These are phyloP conservation scores for Aspergillus phoenicis DNA, from an alignment of 2,329 filamentous ascomycete species.

Conservation along the genomic window DNA sequence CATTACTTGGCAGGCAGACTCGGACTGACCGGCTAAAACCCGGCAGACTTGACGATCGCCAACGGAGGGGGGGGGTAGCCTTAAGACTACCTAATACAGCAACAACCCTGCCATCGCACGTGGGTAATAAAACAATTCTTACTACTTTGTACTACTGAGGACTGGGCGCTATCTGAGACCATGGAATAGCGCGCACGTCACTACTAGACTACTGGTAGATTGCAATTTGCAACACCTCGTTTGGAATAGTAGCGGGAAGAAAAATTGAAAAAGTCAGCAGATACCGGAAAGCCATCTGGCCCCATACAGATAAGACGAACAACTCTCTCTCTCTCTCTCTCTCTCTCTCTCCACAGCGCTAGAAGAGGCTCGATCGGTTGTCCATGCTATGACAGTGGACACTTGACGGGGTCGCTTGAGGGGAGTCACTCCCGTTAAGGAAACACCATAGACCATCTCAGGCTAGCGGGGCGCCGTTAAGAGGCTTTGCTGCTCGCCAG, in stretches of 20 bases:
- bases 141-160: not conserved
- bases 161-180: not conserved
- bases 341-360: not conserved
- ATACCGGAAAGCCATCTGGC: not conserved
- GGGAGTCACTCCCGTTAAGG: not conserved
- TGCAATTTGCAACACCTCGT: not conserved
- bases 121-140: not conserved
- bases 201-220: not conserved
- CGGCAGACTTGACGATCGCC: not conserved
- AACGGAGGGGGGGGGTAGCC: not conserved
- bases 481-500: not conserved
- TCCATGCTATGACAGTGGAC: slow-evolving; percentile 4
- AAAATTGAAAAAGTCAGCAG: not conserved
- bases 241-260: not conserved
- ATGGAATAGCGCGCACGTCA: not conserved
- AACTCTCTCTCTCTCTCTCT: not conserved
- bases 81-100: not conserved
- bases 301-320: not conserved
- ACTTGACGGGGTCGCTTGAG: not conserved
- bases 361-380: not conserved
- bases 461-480: not conserved
- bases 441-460: not conserved
- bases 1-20: slow-evolving; percentile 2
- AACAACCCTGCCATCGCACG: not conserved
- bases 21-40: not conserved